Conservation (phyloP, 345 rosid species). For the Psidium guajava region DNA sequence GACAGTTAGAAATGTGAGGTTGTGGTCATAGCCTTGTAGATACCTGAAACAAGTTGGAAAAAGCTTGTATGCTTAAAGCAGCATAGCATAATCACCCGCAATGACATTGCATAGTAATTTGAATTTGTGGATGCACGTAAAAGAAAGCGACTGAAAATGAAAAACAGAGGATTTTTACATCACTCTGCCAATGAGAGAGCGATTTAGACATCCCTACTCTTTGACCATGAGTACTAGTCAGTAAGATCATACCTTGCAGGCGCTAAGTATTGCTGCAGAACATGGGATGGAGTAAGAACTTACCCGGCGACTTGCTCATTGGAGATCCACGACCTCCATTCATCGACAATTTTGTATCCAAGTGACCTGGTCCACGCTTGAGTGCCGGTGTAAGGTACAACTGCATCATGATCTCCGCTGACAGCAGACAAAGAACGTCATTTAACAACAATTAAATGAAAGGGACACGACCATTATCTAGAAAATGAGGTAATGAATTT, state of each 20-base stretch:
- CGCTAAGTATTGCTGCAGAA: background rate
- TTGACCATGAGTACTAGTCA: background rate
- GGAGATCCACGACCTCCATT: conserved; percentile 11
- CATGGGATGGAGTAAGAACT: background rate
- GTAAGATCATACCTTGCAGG: background rate
- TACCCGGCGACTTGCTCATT: conserved; percentile 10
- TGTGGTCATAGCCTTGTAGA: background rate
- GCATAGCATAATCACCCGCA: background rate
- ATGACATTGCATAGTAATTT: background rate
- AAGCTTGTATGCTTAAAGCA: background rate
- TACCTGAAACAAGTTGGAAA: background rate
- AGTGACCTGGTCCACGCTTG: conserved; percentile 14
- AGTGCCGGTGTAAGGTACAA: conserved; percentile 4
- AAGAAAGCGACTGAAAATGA: background rate
- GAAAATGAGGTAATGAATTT: background rate
- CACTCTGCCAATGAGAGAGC: background rate
- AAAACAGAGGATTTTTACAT: background rate
- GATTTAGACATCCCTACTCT: background rate
- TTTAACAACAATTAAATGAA: background rate
- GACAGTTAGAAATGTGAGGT: background rate
- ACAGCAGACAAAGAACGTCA: background rate
- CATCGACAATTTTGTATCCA: conserved; percentile 5
- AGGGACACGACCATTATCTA: background rate
- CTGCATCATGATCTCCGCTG: conserved; percentile 12
- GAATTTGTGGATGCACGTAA: background rate